Evolutionary conservation across 1,284 basidiomycete genomes (phyloP).

Genomic region (Athelia sp.): DNA sequence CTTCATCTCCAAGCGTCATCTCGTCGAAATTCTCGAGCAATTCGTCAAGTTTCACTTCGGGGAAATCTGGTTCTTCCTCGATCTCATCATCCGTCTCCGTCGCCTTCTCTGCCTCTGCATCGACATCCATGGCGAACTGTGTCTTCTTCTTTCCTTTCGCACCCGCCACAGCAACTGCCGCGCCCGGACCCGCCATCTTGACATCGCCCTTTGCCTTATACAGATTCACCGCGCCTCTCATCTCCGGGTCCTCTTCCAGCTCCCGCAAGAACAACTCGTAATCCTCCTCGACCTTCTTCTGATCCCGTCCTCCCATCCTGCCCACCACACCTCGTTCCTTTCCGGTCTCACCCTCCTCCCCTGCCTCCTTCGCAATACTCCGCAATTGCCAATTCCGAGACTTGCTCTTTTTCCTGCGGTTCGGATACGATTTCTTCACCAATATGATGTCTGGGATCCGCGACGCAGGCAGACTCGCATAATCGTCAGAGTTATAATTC

Average conservation of each 20-base stretch:
- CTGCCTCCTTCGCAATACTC: conserved; percentile 92
- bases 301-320: conserved; percentile 85
- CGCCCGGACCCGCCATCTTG: conserved; percentile 34
- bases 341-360: conserved; percentile 75
- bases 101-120: conserved; percentile 36
- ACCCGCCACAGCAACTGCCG: conserved; percentile 39
- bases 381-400: conserved; percentile 85
- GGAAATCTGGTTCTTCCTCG: conserved; percentile 89
- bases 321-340: conserved; percentile 82
- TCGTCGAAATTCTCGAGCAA: conserved; percentile 91
- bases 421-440: conserved; percentile 95
- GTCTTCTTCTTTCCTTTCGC: conserved; percentile 33
- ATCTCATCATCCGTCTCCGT: conserved; percentile 46
- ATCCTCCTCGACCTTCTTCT: conserved; percentile 93
- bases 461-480: conserved; percentile 67
- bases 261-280: conserved; percentile 96
- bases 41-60: conserved; percentile 84
- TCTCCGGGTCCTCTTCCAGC: conserved; percentile 94
- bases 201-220: conserved; percentile 66
- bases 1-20: conserved; percentile 53
- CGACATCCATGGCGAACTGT: conserved; percentile 67
- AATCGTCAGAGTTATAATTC: conserved; percentile 93
- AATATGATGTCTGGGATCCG: conserved; percentile 90
- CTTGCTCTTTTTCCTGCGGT: conserved; percentile 88
- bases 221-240: conserved; percentile 85